Conservation (phyloP, 1,284 basidiomycete genomes). For the Gymnopus androsaceus region DNA sequence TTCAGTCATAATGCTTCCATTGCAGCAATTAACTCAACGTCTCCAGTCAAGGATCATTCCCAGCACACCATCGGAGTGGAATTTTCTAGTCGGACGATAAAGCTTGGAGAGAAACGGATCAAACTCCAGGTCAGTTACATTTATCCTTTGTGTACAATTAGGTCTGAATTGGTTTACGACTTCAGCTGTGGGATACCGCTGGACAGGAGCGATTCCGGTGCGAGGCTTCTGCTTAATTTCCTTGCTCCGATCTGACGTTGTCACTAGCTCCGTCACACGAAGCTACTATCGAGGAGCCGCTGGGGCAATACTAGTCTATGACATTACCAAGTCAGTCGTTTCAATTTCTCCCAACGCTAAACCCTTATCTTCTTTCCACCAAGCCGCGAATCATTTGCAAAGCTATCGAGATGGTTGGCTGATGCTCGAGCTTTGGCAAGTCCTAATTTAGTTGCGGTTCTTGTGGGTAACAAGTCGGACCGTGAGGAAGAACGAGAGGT, state of each 20-base stretch:
- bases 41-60: conserved; percentile 90
- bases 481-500: conserved; percentile 93
- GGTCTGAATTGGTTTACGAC: conserved; percentile 15
- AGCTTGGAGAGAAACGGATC: conserved; percentile 89
- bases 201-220: conserved; percentile 93
- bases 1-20: conserved; percentile 4
- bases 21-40: conserved; percentile 9
- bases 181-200: conserved; percentile 94
- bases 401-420: conserved; percentile 85
- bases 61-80: conserved; percentile 98
- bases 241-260: neutral
- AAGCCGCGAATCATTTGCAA: conserved; percentile 80
- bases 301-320: conserved; percentile 93
- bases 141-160: conserved; percentile 15
- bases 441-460: conserved; percentile 84
- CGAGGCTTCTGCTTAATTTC: conserved; percentile 24
- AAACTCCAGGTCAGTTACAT: conserved; percentile 79
- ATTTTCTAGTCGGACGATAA: conserved; percentile 87
- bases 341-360: conserved; percentile 11
- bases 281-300: conserved; percentile 97
- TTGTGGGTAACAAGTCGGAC: conserved; percentile 96
- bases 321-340: conserved; percentile 83
- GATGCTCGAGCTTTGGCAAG: conserved; percentile 90
- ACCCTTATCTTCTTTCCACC: conserved; percentile 20
- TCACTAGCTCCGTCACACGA: conserved; percentile 85